Conservation (phyloP, 345 rosid species). For the Citrus cavaleriei region DNA sequence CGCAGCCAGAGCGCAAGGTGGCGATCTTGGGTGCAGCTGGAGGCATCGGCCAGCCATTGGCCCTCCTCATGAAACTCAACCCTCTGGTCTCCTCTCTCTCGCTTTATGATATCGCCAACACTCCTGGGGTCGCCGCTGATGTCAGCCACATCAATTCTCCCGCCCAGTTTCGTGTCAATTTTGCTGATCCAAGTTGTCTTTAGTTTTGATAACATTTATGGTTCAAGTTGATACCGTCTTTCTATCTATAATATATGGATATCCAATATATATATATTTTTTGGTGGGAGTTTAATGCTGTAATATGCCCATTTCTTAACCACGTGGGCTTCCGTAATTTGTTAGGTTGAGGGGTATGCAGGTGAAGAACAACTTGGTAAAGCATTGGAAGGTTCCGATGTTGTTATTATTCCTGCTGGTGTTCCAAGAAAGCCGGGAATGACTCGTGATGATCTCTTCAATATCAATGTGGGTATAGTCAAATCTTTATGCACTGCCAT, state of each 20-base stretch:
- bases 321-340: background rate
- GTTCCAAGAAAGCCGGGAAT: conserved; percentile 79
- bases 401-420: conserved; percentile 69
- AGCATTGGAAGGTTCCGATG: conserved; percentile 57
- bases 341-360: conserved; percentile 36
- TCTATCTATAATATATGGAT: too few species aligned
- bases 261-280: background rate
- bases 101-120: conserved; percentile 33
- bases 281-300: background rate
- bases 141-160: conserved; percentile 38
- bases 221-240: too few species aligned
- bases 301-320: background rate
- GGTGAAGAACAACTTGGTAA: conserved; percentile 37
- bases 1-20: conserved; percentile 29
- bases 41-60: conserved; percentile 38
- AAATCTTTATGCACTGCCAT: conserved; percentile 48
- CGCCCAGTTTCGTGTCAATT: conserved; percentile 17
- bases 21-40: conserved; percentile 37
- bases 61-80: conserved; percentile 35
- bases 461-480: conserved; percentile 59
- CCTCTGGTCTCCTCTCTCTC: conserved; percentile 35
- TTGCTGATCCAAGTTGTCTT: too few species aligned
- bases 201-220: too few species aligned
- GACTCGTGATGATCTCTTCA: conserved; percentile 77
- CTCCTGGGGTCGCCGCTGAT: conserved; percentile 42